A percentile compares a stretch with the other conserved stretches of the same genome.
These are phyloP conservation scores for Arthrinium phaeospermum DNA, from an alignment of 2,329 filamentous ascomycete species.

Conservation along the genomic window DNA sequence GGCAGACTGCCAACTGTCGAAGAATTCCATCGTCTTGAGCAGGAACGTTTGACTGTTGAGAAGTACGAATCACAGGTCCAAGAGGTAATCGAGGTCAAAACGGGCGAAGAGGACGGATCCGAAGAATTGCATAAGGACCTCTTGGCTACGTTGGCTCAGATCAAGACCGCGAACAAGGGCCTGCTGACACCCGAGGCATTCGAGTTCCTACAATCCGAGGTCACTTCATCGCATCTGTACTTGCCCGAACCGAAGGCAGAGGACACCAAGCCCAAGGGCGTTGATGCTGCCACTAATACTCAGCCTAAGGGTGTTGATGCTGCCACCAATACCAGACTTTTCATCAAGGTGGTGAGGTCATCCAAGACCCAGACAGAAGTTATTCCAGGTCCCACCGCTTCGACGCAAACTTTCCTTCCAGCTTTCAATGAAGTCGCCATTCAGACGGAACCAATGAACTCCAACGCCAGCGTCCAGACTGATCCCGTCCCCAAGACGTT, in stretches of 20 bases:
- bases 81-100: background rate
- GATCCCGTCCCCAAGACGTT: background rate
- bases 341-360: background rate
- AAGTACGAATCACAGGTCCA: background rate
- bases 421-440: background rate
- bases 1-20: background rate
- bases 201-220: background rate
- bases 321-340: background rate
- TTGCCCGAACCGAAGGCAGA: background rate
- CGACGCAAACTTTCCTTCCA: background rate
- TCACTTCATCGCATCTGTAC: background rate
- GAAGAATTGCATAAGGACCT: background rate
- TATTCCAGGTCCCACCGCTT: background rate
- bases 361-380: background rate
- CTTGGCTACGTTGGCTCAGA: background rate
- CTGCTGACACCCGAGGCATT: background rate
- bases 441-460: background rate
- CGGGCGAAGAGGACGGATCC: background rate
- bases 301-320: background rate
- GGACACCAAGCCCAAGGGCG: background rate
- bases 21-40: background rate
- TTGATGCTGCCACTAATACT: background rate
- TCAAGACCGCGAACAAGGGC: slow-evolving; percentile 3
- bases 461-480: background rate
- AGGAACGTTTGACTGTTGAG: background rate